Evolutionary conservation across 2,329 filamentous ascomycete species (phyloP).

Genomic region (Pyrenochaeta sp.): DNA sequence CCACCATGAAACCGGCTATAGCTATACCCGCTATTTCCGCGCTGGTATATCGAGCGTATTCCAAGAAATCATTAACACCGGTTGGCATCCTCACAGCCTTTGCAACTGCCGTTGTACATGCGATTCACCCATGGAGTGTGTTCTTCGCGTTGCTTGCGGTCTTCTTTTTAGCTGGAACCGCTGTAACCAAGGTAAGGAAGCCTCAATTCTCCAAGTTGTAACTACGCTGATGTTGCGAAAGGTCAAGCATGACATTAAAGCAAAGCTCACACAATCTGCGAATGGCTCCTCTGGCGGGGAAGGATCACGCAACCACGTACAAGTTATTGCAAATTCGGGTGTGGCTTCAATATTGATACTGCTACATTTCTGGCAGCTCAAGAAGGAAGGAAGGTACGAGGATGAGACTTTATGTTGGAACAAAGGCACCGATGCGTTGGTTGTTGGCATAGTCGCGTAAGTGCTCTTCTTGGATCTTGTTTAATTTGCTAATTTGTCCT

Average conservation of each 20-base stretch:
- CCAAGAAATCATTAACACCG: conserved; percentile 73
- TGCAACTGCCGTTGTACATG: conserved; percentile 80
- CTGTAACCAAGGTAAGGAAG: conserved; percentile 75
- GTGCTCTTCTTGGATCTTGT: background rate
- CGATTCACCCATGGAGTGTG: conserved; percentile 91
- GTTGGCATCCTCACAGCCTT: conserved; percentile 76
- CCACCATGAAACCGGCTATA: conserved; percentile 40
- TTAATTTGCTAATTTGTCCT: conserved; percentile 49
- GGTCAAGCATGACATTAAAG: conserved; percentile 89
- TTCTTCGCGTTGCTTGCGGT: conserved; percentile 84
- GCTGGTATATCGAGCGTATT: conserved; percentile 52
- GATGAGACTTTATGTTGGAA: conserved; percentile 51
- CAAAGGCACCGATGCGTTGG: conserved; percentile 50
- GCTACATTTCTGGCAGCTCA: conserved; percentile 58
- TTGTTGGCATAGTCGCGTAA: conserved; percentile 60
- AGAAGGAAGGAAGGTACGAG: conserved; percentile 43
- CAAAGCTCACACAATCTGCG: conserved; percentile 79
- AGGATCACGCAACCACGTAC: conserved; percentile 81
- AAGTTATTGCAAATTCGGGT: conserved; percentile 89
- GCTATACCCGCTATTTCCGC: conserved; percentile 46
- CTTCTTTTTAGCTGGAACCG: conserved; percentile 87
- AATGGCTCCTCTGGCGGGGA: conserved; percentile 79
- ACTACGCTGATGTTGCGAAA: too few species aligned
- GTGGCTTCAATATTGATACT: conserved; percentile 74
- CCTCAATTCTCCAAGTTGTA: too few species aligned